Percentiles rank a stretch among this genome's conserved stretches.
phyloP scores from a whole-genome alignment of 2,329 filamentous ascomycete genomes.

The Trichoderma aggressivum region DNA sequence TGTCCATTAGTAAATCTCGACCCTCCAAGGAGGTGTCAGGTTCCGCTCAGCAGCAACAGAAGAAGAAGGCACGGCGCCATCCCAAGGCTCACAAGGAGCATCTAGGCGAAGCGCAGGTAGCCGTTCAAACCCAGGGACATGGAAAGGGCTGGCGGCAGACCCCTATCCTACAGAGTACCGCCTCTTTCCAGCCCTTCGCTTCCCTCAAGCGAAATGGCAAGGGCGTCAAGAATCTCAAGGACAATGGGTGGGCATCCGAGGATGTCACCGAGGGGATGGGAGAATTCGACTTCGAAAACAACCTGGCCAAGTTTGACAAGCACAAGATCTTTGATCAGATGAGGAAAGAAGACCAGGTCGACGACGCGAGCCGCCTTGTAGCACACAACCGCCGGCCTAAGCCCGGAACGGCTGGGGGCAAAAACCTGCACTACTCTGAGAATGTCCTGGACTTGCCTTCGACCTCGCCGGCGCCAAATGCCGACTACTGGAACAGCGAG shows the following conservation, averaged over 20 bases:
- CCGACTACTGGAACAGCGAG: constrained; percentile 71
- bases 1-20: background rate
- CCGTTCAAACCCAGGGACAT: constrained; percentile 31
- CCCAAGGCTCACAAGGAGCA: constrained; percentile 33
- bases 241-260: constrained; percentile 92
- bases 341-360: constrained; percentile 78
- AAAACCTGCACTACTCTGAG: constrained; percentile 88
- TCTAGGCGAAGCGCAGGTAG: constrained; percentile 26
- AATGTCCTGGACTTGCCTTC: constrained; percentile 73
- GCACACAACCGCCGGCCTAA: constrained; percentile 74
- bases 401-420: constrained; percentile 72
- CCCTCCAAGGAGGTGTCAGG: constrained; percentile 19
- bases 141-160: constrained; percentile 60
- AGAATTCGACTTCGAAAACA: constrained; percentile 90
- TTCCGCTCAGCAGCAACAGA: constrained; percentile 26
- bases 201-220: constrained; percentile 56
- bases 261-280: constrained; percentile 93
- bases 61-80: constrained; percentile 34
- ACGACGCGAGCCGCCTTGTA: constrained; percentile 88
- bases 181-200: constrained; percentile 61
- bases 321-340: constrained; percentile 88
- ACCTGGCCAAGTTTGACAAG: constrained; percentile 94
- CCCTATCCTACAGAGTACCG: constrained; percentile 56
- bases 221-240: constrained; percentile 43
- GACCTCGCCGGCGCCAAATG: constrained; percentile 31